These are phyloP conservation scores for Lolium rigidum DNA, from an alignment of 176 grass and related monocot genomes.

Conservation along the genomic window DNA sequence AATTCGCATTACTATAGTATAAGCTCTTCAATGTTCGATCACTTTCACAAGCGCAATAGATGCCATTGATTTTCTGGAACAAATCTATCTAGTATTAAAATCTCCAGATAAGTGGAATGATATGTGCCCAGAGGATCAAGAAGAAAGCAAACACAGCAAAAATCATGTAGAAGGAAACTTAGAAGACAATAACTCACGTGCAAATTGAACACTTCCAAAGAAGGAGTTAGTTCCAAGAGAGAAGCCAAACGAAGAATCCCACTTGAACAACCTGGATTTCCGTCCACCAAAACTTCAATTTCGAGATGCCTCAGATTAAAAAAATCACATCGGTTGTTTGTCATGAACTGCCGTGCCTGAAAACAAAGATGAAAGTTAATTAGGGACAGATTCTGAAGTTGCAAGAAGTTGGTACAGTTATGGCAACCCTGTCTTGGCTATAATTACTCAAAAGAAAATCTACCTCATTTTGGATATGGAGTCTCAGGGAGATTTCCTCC, in stretches of 20 bases:
- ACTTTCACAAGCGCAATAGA: not conserved
- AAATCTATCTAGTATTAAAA: not conserved
- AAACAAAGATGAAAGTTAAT: not conserved
- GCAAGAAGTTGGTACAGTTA: not conserved
- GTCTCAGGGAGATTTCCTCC: not conserved
- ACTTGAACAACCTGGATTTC: conserved; percentile 3
- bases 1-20: not conserved
- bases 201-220: not conserved
- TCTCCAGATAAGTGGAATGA: not conserved
- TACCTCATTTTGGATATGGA: conserved; percentile 8
- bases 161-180: not conserved
- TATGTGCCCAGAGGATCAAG: not conserved
- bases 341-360: not conserved
- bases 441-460: not conserved
- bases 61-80: not conserved
- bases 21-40: not conserved
- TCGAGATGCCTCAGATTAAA: not conserved
- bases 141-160: not conserved
- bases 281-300: not conserved
- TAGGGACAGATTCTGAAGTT: not conserved
- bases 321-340: not conserved
- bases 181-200: not conserved
- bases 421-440: not conserved
- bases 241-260: not conserved
- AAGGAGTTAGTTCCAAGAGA: not conserved